Conservation (phyloP, 2,329 filamentous ascomycete species). For the Alternaria sp. region DNA sequence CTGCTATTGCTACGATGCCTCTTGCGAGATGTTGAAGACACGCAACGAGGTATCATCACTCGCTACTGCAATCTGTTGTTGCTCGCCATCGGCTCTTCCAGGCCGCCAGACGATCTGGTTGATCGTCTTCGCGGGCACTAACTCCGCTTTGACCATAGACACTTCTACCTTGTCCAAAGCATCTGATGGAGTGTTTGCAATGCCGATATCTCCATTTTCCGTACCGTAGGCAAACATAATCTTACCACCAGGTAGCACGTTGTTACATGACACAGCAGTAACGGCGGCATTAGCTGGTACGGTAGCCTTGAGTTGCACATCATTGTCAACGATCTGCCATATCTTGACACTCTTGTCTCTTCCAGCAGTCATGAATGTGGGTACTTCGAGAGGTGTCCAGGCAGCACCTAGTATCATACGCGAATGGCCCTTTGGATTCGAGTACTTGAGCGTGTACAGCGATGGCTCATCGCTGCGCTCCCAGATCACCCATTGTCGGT, state of each 20-base stretch:
- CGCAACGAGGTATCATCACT: constrained; percentile 54
- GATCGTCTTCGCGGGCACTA: constrained; percentile 39
- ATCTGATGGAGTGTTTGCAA: constrained; percentile 18
- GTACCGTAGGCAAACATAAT: constrained; percentile 45
- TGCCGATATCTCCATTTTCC: constrained; percentile 39
- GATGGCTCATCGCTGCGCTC: constrained; percentile 54
- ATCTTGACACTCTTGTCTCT: constrained; percentile 82
- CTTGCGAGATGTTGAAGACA: constrained; percentile 37
- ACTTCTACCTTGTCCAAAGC: constrained; percentile 26
- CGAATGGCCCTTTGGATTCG: constrained; percentile 84
- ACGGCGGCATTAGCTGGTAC: constrained; percentile 37
- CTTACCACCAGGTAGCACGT: neutral
- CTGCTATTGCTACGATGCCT: neutral
- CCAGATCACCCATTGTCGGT: constrained; percentile 91
- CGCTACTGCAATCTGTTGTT: constrained; percentile 49
- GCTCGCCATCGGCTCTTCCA: neutral
- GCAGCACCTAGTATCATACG: constrained; percentile 91
- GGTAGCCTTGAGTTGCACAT: constrained; percentile 33
- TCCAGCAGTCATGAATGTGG: constrained; percentile 83
- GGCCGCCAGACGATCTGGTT: constrained; percentile 49
- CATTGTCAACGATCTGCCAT: constrained; percentile 55
- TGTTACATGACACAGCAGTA: constrained; percentile 40
- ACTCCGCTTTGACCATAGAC: constrained; percentile 18
- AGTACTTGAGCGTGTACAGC: constrained; percentile 66
- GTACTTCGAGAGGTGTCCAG: constrained; percentile 67